Base-by-base conservation (phyloP, 1,284 basidiomycete genomes). In the Coniferiporia weirii region DNA sequence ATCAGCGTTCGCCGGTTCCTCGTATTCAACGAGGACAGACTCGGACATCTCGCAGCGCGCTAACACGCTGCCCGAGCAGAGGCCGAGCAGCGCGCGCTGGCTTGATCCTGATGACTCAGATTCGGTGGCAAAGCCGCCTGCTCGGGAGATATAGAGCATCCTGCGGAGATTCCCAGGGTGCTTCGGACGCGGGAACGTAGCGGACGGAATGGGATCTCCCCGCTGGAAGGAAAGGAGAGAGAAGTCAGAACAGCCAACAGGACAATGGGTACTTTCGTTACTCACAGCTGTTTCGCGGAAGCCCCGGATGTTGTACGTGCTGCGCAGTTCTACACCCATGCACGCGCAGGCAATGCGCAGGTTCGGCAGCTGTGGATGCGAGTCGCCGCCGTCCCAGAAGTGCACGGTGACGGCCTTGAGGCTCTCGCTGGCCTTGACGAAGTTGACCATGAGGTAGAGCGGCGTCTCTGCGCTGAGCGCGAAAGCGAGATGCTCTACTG, bases 331-430 rank as follows among this genome's bases (percentile, higher is more conserved):
- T 51, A 84, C 72, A 43, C 82, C 83, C 63, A 73, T 73, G 64
- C 74, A 76, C 20, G 79, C 80, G 68, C 83, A 85, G 3, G 74
- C 77, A 66, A 84, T 79, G 71, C 78, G 81, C 62, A 85, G 69
- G 48, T 75, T 72, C 34, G 78, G 66, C 45, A 83, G 69, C 62
- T 77, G 72, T 52, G 75, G 69, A 61, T 84, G 78, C n/a, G 65
- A 64, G 22, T 75, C 67, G 1, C 79, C 81, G 43, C 74, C 75
- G 45, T 75, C 71, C 75, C 78, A 80, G 20, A 80, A 34, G 48
- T 79, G 76, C 44, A 82, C 69, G 4, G 76, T 79, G 20, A 85
- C 66, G 27, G 71, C 70, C 59, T 72, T 71, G 49, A 85, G 66
- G 9, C 69, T 65, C 6, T 74, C 67, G 38, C 69, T 71, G 3